Percentiles rank a stretch among this genome's conserved stretches.
phyloP scores from a whole-genome alignment of 805 yeast species.

The Kurtzmaniella cleridarum region DNA sequence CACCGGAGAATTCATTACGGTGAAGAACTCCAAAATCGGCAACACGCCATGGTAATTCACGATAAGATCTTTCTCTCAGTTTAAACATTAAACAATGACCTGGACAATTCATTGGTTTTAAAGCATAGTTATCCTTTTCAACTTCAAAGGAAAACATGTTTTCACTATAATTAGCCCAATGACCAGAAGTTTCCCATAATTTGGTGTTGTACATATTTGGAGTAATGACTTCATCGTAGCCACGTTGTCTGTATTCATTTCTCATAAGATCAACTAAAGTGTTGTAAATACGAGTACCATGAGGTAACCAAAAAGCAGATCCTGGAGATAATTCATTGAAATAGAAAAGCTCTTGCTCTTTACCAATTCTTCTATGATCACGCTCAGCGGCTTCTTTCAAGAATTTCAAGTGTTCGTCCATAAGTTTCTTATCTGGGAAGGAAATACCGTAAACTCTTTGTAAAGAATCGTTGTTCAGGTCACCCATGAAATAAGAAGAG shows the following conservation, averaged over 20 bases:
- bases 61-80: conserved; percentile 87
- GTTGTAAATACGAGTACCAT: conserved; percentile 96
- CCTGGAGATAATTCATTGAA: conserved; percentile 98
- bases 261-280: conserved; percentile 75
- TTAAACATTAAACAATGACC: conserved; percentile 93
- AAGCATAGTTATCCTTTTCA: conserved; percentile 91
- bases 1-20: conserved; percentile 95
- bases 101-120: conserved; percentile 92
- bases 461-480: conserved; percentile 84
- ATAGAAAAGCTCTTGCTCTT: conserved; percentile 90
- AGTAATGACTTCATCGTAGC: conserved; percentile 96
- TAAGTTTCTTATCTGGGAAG: conserved; percentile 94
- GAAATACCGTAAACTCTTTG: conserved; percentile 98
- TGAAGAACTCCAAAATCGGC: conserved; percentile 97
- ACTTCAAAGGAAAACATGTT: conserved; percentile 96
- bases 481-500: conserved; percentile 93
- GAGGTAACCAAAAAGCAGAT: conserved; percentile 97
- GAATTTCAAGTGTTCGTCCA: conserved; percentile 93
- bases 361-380: conserved; percentile 95
- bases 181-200: conserved; percentile 98
- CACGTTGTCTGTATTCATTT: conserved; percentile 84
- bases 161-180: conserved; percentile 96
- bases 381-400: conserved; percentile 93
- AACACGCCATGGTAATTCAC: conserved; percentile 98
- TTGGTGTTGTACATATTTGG: conserved; percentile 98